phyloP scores from a whole-genome alignment of 1,139 yeast species.

The Yamadazyma dendronema region DNA sequence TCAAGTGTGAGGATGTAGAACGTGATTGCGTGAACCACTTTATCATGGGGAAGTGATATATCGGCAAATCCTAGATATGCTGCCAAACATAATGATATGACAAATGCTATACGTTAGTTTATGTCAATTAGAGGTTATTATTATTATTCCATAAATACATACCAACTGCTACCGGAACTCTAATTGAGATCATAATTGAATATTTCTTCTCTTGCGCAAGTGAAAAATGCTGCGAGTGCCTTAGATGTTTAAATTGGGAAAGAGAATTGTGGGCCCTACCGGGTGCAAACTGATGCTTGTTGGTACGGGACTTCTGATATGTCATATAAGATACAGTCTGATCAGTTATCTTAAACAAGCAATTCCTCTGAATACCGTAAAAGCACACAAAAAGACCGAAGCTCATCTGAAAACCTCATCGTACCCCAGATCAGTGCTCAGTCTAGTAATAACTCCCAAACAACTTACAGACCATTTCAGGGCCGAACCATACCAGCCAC shows the following conservation, averaged over 20 bases:
- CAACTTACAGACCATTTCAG: conserved; percentile 25
- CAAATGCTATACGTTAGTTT: conserved; percentile 22
- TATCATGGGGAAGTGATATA: conserved; percentile 49
- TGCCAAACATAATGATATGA: conserved; percentile 27
- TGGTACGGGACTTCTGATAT: not conserved
- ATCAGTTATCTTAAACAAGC: not conserved
- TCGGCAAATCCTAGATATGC: conserved; percentile 54
- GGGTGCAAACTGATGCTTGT: not conserved
- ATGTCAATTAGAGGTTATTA: too few species aligned
- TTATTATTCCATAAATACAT: too few species aligned
- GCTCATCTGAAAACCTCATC: too few species aligned
- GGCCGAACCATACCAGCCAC: conserved; percentile 15
- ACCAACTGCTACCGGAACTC: conserved; percentile 27
- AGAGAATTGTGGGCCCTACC: too few species aligned
- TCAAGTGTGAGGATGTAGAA: conserved; percentile 51
- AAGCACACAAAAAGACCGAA: not conserved
- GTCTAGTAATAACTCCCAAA: conserved; percentile 24
- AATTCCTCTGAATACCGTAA: not conserved
- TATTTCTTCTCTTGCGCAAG: not conserved
- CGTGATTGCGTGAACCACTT: conserved; percentile 48
- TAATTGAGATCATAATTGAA: conserved; percentile 18
- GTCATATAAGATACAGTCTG: not conserved
- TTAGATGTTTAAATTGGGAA: too few species aligned
- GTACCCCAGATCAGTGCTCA: conserved; percentile 5
- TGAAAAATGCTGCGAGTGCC: not conserved